Base-by-base conservation (phyloP, 148 eudicot species). In the Spergularia bocconei region DNA sequence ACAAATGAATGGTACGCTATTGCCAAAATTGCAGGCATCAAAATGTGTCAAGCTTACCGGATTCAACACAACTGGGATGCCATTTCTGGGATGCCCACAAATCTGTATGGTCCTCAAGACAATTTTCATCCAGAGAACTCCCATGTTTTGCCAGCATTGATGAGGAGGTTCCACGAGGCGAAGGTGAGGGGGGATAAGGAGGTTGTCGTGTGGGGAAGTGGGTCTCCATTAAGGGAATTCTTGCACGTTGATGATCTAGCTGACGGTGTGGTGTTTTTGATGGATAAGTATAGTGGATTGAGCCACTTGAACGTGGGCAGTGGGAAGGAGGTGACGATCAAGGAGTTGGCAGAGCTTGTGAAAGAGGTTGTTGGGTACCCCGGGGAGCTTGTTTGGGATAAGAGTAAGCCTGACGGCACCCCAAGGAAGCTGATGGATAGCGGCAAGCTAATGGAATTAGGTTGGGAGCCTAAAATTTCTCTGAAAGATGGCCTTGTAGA, bases 381-480 rank as follows among this genome's bases (percentile, higher is more conserved):
- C 23, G 98, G 98, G 20, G 88, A 87, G 84, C 81, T 95, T 65
- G 86, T 88, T 70, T 95, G 98, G 98, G 98, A 95, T 71, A 56
- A 63, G 70, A 85, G 80, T 6, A 95, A 95, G 84, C 97, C 98
- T 0, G 98, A 95, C 79, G 98, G 98, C 10, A 95, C 98, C 4
- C 98, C 98, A 0, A 89, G 98, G 85, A 95, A 95, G 92, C 92
- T 95, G 38, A 92, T 95, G 97, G 98, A 95, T 79, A 95, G 93
- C 75, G 86, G 93, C 0, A 88, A 71, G 64, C 82, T 95, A 16
- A 85, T 81, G 71, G 85, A 77, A 15, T 79, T 95, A 82, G 98
- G 98, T 51, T 95, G 98, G 98, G 70, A 78, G 21, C 91, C 98
- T 0, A 92, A 92, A 83, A 67, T 95, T 68, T 90, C 96, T 5